Percentiles rank a stretch among this genome's conserved stretches.
Conservation (phyloP, 2,329 filamentous ascomycete genomes). For the Apiospora phragmitis region DNA sequence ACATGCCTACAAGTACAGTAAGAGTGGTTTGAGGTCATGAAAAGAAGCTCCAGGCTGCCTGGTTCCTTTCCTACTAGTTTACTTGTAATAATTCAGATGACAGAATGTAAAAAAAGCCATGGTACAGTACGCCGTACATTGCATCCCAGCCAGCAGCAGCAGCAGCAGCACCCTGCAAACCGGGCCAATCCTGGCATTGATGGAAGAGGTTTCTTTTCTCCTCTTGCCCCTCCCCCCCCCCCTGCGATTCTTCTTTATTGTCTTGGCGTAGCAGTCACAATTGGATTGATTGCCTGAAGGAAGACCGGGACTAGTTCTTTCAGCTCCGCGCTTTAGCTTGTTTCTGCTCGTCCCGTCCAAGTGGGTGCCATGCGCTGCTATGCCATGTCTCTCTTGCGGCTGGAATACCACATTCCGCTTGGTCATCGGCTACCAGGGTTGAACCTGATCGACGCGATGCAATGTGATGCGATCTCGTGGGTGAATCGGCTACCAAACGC, state of each 20-base stretch:
- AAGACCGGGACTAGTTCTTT: conserved; percentile 1
- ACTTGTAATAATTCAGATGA: conserved; percentile 1
- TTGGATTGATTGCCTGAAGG: conserved; percentile 6
- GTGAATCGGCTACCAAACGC: not conserved
- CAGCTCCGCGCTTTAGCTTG: conserved; percentile 1
- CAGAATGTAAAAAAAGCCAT: not conserved
- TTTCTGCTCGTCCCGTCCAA: conserved; percentile 2
- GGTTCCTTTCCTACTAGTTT: not conserved
- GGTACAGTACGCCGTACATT: not conserved
- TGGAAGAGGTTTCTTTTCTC: not conserved
- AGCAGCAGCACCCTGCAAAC: not conserved
- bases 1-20: not conserved
- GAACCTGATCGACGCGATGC: not conserved
- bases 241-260: conserved; percentile 4
- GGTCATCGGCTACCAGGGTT: not conserved
- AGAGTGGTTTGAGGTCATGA: not conserved
- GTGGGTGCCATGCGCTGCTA: not conserved
- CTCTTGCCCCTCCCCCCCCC: not conserved
- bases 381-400: conserved; percentile 6
- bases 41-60: not conserved
- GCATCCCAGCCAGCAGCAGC: not conserved
- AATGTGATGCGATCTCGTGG: conserved; percentile 1
- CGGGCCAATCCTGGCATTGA: not conserved
- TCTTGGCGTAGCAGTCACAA: not conserved
- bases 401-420: conserved; percentile 5